phyloP scores from a whole-genome alignment of 805 yeast genomes.

The Scheffersomyces ergatensis region DNA sequence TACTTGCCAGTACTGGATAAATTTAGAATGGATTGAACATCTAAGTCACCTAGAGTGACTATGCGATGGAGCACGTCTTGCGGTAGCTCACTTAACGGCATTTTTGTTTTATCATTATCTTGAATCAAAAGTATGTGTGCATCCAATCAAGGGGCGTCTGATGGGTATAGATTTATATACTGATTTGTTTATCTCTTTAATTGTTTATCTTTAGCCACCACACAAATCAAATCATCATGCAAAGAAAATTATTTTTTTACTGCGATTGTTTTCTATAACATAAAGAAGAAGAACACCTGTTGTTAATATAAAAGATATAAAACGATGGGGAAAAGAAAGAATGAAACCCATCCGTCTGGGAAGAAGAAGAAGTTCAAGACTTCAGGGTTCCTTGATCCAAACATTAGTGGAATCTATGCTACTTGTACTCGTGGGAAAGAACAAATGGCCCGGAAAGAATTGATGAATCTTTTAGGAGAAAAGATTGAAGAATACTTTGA shows the following conservation, averaged over 20 bases:
- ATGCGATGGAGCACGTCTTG: background rate
- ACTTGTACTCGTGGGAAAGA: slow-evolving; percentile 86
- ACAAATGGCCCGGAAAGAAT: slow-evolving; percentile 70
- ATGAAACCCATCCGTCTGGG: slow-evolving; percentile 17
- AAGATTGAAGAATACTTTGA: slow-evolving; percentile 34
- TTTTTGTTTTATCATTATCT: background rate
- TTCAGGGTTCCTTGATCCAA: slow-evolving; percentile 69
- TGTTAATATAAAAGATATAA: too few species aligned
- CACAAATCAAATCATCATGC: too few species aligned
- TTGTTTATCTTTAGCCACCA: too few species aligned
- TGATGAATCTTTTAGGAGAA: slow-evolving; percentile 52
- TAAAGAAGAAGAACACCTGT: too few species aligned
- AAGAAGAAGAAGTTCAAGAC: slow-evolving; percentile 45
- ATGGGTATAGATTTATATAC: too few species aligned
- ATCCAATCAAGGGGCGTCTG: too few species aligned
- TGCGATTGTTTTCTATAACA: too few species aligned
- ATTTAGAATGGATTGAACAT: background rate
- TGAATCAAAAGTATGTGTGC: too few species aligned
- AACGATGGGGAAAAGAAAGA: slow-evolving; percentile 28
- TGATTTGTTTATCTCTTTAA: too few species aligned
- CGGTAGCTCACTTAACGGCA: background rate
- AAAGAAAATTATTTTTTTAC: too few species aligned
- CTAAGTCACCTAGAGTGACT: background rate
- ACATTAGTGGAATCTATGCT: slow-evolving; percentile 83
- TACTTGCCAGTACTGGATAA: background rate